phyloP scores from a whole-genome alignment of 1,139 yeast species.

The Citeromyces hawaiiensis region DNA sequence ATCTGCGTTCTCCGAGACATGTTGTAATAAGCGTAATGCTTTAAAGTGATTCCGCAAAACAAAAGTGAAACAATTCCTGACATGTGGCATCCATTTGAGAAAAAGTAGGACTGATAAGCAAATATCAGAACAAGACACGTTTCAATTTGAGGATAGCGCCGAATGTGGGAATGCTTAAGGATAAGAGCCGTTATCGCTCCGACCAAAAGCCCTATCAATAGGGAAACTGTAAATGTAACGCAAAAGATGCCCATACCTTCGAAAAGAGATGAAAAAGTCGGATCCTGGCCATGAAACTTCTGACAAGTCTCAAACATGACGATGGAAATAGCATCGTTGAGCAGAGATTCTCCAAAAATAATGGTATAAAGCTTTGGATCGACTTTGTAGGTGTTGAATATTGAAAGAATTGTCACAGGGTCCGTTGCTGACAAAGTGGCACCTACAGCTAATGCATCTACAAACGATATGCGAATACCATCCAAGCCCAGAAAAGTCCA shows the following conservation, averaged over 20 bases:
- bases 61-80: slow-evolving; percentile 92
- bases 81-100: slow-evolving; percentile 98
- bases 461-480: slow-evolving; percentile 77
- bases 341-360: slow-evolving; percentile 88
- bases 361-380: slow-evolving; percentile 96
- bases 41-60: slow-evolving; percentile 92
- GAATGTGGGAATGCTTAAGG: slow-evolving; percentile 81
- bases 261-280: slow-evolving; percentile 64
- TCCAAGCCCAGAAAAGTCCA: slow-evolving; percentile 93
- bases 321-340: slow-evolving; percentile 96
- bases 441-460: slow-evolving; percentile 93
- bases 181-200: slow-evolving; percentile 86
- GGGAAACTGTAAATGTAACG: slow-evolving; percentile 88
- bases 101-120: slow-evolving; percentile 94
- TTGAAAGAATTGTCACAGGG: slow-evolving; percentile 93
- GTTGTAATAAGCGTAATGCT: slow-evolving; percentile 93
- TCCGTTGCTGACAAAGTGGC: slow-evolving; percentile 97
- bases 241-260: slow-evolving; percentile 91
- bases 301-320: slow-evolving; percentile 99
- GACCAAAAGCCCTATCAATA: slow-evolving; percentile 76
- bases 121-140: slow-evolving; percentile 82
- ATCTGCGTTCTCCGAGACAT: slow-evolving; percentile 97
- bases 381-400: slow-evolving; percentile 93
- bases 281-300: slow-evolving; percentile 80
- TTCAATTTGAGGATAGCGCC: slow-evolving; percentile 93